These are phyloP conservation scores for Podaxis pistillaris DNA, from an alignment of 768 basidiomycete genomes.

Conservation along the genomic window DNA sequence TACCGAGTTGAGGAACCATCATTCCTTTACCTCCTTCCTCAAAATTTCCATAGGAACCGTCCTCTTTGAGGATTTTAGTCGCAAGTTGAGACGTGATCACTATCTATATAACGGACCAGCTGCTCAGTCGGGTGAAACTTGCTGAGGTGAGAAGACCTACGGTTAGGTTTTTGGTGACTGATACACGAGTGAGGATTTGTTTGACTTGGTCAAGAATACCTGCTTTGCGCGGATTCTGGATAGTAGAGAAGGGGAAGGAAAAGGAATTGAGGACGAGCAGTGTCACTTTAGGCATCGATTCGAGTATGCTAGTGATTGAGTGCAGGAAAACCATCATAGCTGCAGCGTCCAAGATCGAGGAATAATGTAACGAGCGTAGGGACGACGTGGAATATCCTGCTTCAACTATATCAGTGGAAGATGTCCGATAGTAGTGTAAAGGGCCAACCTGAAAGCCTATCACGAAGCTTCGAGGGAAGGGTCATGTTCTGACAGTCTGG, in stretches of 20 bases:
- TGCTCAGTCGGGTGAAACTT: neutral
- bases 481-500: conserved; percentile 50
- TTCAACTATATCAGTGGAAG: conserved; percentile 13
- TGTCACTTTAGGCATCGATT: conserved; percentile 47
- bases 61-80: conserved; percentile 62
- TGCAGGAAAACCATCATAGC: conserved; percentile 61
- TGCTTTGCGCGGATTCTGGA: conserved; percentile 36
- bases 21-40: conserved; percentile 61
- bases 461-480: conserved; percentile 28
- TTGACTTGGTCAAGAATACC: conserved; percentile 51
- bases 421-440: conserved; percentile 13
- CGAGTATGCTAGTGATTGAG: conserved; percentile 46
- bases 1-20: conserved; percentile 68
- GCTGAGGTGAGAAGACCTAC: conserved; percentile 29
- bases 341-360: conserved; percentile 42
- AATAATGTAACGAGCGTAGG: conserved; percentile 34
- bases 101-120: conserved; percentile 22
- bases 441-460: conserved; percentile 26
- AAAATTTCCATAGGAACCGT: conserved; percentile 65
- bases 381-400: conserved; percentile 1
- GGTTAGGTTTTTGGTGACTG: conserved; percentile 45
- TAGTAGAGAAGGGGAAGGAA: conserved; percentile 63
- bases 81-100: conserved; percentile 68
- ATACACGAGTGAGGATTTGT: conserved; percentile 48
- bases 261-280: conserved; percentile 68